Base-by-base conservation (phyloP, 768 basidiomycete genomes). In the Chiua virens region DNA sequence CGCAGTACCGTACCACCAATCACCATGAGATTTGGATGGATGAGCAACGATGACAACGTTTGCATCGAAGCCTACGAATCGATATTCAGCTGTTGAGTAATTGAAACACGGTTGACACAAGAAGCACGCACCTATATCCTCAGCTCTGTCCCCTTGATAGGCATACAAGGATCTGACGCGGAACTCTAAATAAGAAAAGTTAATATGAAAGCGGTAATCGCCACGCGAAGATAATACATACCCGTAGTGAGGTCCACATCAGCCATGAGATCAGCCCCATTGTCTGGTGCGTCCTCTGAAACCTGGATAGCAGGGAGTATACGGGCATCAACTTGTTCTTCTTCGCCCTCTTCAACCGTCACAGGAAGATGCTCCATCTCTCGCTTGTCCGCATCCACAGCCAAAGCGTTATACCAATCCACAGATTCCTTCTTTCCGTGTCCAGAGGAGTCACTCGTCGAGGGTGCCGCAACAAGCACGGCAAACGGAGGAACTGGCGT, bases 1-100 rank as follows among this genome's bases (percentile, higher is more conserved):
- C 15, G 80, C 66, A 5, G 76, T 88, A 23, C 93, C 94, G 64
- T 89, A 90, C 91, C 92, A 96, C 97, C 97, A 98, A 55, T 92
- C 91, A 35, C 88, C 84, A 18, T 79, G 83, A 28, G 84, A 75
- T 68, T 90, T 96, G 17, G 94, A 91, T 0, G 94, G 92, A 68
- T 96, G 81, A 11, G 89, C 93, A 30, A 74, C 69, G 13, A 98
- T 71, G 44, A 94, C 77, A 22, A 85, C 62, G 66, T 98, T 93
- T 63, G 89, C 85, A 22, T 69, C 79, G 70, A 99, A 98, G 18
- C 79, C 89, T 95, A 10, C 49, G 34, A 60, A 28, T n/a, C 4
- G 4, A 15, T 7, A 21, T 5, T 28, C 27, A 5, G 48, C 38
- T 25, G 23, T 30, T 57, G 34, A 62, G 50, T 17, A 23, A 53